These are phyloP conservation scores for Dactylellina sp. DNA, from an alignment of 2,329 filamentous ascomycete species.

Conservation along the genomic window DNA sequence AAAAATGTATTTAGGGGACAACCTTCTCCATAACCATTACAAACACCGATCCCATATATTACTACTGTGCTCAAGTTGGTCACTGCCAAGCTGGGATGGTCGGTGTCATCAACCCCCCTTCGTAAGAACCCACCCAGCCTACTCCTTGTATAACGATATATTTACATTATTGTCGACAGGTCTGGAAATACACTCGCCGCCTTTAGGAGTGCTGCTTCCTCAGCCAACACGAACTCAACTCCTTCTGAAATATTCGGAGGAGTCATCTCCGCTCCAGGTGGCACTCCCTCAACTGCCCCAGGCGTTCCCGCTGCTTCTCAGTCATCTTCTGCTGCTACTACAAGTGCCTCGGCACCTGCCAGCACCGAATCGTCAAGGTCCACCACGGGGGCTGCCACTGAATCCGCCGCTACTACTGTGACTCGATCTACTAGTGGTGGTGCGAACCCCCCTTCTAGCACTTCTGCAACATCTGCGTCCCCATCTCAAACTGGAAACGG, in stretches of 20 bases:
- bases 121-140: slow-evolving; percentile 18
- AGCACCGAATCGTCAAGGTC: no score
- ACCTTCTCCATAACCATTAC: slow-evolving; percentile 79
- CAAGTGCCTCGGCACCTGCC: not conserved
- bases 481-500: slow-evolving; percentile 2
- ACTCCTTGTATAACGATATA: no score
- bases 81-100: slow-evolving; percentile 52
- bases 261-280: slow-evolving; percentile 30
- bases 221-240: not conserved
- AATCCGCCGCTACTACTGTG: no score
- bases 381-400: no score
- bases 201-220: slow-evolving; percentile 27
- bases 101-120: slow-evolving; percentile 41
- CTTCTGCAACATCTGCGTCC: no score
- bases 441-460: no score
- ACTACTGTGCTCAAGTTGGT: slow-evolving; percentile 24
- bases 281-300: slow-evolving; percentile 27
- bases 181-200: slow-evolving; percentile 32
- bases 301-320: not conserved
- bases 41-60: slow-evolving; percentile 61
- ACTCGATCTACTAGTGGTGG: not conserved
- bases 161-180: no score
- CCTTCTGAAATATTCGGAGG: slow-evolving; percentile 27
- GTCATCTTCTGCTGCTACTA: not conserved
- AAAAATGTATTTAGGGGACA: slow-evolving; percentile 18